Evolutionary conservation across 352 stramenopile species (phyloP).

Genomic region (Pythium rishiriense): DNA sequence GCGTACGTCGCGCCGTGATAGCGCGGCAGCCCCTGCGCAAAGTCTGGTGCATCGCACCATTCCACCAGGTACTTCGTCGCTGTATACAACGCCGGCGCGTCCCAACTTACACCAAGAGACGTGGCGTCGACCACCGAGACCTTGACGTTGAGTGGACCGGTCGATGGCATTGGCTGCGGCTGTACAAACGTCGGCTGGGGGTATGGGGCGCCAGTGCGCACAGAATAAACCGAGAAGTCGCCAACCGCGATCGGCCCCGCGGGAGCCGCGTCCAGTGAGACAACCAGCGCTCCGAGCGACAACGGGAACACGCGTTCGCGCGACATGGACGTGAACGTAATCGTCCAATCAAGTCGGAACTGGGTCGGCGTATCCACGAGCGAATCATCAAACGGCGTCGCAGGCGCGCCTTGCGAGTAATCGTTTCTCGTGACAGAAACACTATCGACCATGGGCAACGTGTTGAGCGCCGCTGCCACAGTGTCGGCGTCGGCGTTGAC

Average conservation of each 20-base stretch:
- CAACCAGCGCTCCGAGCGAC: slow-evolving; percentile 41
- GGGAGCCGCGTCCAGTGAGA: slow-evolving; percentile 29
- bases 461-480: slow-evolving; percentile 56
- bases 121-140: slow-evolving; percentile 62
- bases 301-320: slow-evolving; percentile 51
- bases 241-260: slow-evolving; percentile 19
- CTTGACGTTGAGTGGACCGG: slow-evolving; percentile 43
- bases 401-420: slow-evolving; percentile 47
- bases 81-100: slow-evolving; percentile 26
- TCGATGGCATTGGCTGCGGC: slow-evolving; percentile 47
- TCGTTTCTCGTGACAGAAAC: slow-evolving; percentile 62
- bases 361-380: slow-evolving; percentile 36
- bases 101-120: slow-evolving; percentile 73
- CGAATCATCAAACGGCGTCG: slow-evolving; percentile 49
- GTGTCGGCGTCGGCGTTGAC: slow-evolving; percentile 52
- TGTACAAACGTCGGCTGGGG: slow-evolving; percentile 34
- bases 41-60: slow-evolving; percentile 60
- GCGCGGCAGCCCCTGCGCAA: slow-evolving; percentile 34
- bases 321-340: slow-evolving; percentile 68
- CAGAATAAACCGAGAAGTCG: slow-evolving; percentile 36
- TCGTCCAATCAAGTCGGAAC: slow-evolving; percentile 69
- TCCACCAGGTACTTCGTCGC: slow-evolving; percentile 84
- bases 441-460: slow-evolving; percentile 46
- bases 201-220: slow-evolving; percentile 27
- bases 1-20: slow-evolving; percentile 44